phyloP scores from a whole-genome alignment of 176 grass and related monocot species.

The Aegilops umbellulata region DNA sequence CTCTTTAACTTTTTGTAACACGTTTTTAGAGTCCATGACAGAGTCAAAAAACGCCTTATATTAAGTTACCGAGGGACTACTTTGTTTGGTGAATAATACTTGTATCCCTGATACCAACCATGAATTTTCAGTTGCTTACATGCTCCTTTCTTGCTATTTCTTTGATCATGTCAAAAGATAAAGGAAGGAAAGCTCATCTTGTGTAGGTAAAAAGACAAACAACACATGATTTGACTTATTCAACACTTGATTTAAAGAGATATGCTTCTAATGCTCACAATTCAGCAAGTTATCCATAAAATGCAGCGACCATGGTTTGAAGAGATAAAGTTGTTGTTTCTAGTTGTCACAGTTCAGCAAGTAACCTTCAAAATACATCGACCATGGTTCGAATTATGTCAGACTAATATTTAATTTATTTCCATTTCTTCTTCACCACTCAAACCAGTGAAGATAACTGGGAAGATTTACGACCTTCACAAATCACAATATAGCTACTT shows the following conservation, averaged over 20 bases:
- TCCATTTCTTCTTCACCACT: not conserved
- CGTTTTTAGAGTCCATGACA: too few species aligned
- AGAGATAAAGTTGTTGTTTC: not conserved
- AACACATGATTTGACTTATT: conserved; percentile 18
- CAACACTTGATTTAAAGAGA: not conserved
- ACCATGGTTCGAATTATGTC: conserved; percentile 2
- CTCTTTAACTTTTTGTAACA: too few species aligned
- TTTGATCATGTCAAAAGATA: not conserved
- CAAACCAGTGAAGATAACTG: not conserved
- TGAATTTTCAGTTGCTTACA: not conserved
- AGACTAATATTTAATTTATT: not conserved
- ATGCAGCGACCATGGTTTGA: not conserved
- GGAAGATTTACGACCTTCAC: not conserved
- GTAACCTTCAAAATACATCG: not conserved
- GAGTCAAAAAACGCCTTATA: too few species aligned
- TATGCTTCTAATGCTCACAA: not conserved
- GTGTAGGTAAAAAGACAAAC: not conserved
- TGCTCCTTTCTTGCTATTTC: not conserved
- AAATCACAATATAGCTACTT: not conserved
- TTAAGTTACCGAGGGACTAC: too few species aligned
- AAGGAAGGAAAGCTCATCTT: not conserved
- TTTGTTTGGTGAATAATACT: not conserved
- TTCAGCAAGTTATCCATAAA: conserved; percentile 15
- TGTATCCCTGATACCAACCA: not conserved
- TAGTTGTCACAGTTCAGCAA: not conserved